These are phyloP conservation scores for Endoconidiophora laricicola DNA, from an alignment of 2,329 filamentous ascomycete species.

Conservation along the genomic window DNA sequence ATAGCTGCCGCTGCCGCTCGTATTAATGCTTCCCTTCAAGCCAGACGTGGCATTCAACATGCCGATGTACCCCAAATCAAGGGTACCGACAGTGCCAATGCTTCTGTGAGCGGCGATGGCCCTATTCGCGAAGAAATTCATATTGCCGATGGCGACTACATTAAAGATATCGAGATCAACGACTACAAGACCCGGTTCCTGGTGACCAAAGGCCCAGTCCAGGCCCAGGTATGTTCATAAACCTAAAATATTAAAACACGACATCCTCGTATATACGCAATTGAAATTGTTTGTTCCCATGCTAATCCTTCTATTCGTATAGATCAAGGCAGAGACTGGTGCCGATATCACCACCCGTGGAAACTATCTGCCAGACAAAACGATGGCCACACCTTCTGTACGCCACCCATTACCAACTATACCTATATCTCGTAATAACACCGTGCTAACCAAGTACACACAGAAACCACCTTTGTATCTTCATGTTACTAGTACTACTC, in stretches of 20 bases:
- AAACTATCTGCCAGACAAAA: slow-evolving; percentile 94
- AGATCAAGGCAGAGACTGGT: slow-evolving; percentile 99
- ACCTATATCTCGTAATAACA: slow-evolving; percentile 86
- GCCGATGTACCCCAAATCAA: slow-evolving; percentile 74
- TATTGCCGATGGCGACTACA: slow-evolving; percentile 90
- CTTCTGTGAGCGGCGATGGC: slow-evolving; percentile 21
- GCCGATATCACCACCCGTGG: slow-evolving; percentile 98
- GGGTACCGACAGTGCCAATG: slow-evolving; percentile 20
- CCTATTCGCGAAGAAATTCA: slow-evolving; percentile 76
- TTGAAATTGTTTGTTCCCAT: too few species aligned
- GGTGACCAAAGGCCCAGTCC: slow-evolving; percentile 89
- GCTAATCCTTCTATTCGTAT: slow-evolving; percentile 20
- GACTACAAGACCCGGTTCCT: slow-evolving; percentile 92
- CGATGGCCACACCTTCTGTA: slow-evolving; percentile 86
- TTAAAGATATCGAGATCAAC: slow-evolving; percentile 98
- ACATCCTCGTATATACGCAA: too few species aligned
- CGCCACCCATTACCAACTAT: slow-evolving; percentile 42
- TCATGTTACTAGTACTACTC: slow-evolving; percentile 83
- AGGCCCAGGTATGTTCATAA: slow-evolving; percentile 78
- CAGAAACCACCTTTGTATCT: slow-evolving; percentile 76
- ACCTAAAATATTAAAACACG: not conserved
- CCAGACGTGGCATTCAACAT: slow-evolving; percentile 79
- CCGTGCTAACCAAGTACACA: slow-evolving; percentile 64
- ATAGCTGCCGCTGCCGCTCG: slow-evolving; percentile 73
- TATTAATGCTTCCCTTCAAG: slow-evolving; percentile 70